A percentile compares a stretch with the other conserved stretches of the same genome.
Conservation (phyloP, 1,139 yeast species). For the Petasospora rhodanensis region DNA sequence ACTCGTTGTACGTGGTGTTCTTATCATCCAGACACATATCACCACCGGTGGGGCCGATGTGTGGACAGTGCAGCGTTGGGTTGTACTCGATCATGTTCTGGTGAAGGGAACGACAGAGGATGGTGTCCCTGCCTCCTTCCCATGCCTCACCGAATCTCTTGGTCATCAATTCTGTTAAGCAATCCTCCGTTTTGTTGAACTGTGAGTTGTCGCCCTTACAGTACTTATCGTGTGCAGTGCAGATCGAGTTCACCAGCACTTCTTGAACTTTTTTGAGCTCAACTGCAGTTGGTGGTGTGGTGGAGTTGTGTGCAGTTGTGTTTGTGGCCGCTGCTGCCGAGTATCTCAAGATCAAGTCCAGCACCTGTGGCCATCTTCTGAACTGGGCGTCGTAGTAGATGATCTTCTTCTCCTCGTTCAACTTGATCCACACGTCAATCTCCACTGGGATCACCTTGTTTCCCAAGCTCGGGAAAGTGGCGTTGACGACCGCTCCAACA, state of each 20-base stretch:
- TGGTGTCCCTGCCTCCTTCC: slow-evolving; percentile 25
- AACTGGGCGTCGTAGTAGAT: slow-evolving; percentile 15
- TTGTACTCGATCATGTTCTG: slow-evolving; percentile 23
- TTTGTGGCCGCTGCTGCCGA: slow-evolving; percentile 4
- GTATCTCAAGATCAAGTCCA: slow-evolving; percentile 5
- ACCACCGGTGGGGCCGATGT: slow-evolving; percentile 25
- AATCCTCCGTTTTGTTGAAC: slow-evolving; percentile 13
- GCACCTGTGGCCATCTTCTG: slow-evolving; percentile 12
- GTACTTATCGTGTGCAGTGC: slow-evolving; percentile 17
- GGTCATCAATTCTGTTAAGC: slow-evolving; percentile 9
- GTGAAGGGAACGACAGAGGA: slow-evolving; percentile 24
- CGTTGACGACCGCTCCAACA: slow-evolving; percentile 12
- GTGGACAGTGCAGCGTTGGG: slow-evolving; percentile 24
- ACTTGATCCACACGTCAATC: slow-evolving; percentile 17
- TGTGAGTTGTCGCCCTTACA: slow-evolving; percentile 15
- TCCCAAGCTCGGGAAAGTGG: slow-evolving; percentile 14
- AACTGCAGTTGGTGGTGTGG: background rate
- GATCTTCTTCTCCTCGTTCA: slow-evolving; percentile 10
- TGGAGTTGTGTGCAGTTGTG: background rate
- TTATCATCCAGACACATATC: slow-evolving; percentile 23
- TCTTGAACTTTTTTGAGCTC: background rate
- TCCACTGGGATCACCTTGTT: slow-evolving; percentile 18
- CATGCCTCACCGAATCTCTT: slow-evolving; percentile 19
- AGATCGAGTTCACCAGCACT: slow-evolving; percentile 17
- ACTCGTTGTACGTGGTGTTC: slow-evolving; percentile 12